These are phyloP conservation scores for Pseudozyma hubeiensis DNA, from an alignment of 1,284 basidiomycete species.

Conservation along the genomic window DNA sequence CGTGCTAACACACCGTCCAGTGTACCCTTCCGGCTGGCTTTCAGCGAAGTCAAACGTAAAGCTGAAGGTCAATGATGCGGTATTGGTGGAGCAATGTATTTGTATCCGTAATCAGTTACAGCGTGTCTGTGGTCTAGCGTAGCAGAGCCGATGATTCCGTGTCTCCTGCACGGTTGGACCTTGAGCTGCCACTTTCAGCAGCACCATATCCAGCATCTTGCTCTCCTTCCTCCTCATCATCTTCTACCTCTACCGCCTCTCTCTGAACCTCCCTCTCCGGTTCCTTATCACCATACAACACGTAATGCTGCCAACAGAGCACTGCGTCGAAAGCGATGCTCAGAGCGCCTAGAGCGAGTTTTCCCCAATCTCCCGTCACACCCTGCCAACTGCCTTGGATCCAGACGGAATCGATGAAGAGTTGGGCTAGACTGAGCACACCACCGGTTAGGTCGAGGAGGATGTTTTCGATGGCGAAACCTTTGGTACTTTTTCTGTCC, in stretches of 20 bases:
- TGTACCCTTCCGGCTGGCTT: conserved; percentile 24
- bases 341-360: conserved; percentile 68
- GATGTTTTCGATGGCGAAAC: conserved; percentile 70
- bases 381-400: conserved; percentile 61
- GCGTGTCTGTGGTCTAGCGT: conserved; percentile 5
- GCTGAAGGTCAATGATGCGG: conserved; percentile 12
- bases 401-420: conserved; percentile 60
- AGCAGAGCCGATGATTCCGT: conserved; percentile 11
- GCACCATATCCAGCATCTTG: not conserved
- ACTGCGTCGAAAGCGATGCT: conserved; percentile 69
- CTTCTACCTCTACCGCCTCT: not conserved
- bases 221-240: not conserved
- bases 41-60: conserved; percentile 33
- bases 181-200: not conserved
- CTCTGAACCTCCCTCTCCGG: not conserved
- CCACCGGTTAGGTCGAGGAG: conserved; percentile 69
- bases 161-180: not conserved
- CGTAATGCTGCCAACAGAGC: conserved; percentile 70
- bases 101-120: not conserved
- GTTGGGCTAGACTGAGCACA: conserved; percentile 60
- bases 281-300: conserved; percentile 55
- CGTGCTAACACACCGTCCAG: not conserved
- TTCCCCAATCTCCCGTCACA: conserved; percentile 65
- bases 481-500: conserved; percentile 66
- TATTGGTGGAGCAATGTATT: not conserved